phyloP scores from a whole-genome alignment of 148 eudicot genomes.

The Heliamphora exappendiculata region DNA sequence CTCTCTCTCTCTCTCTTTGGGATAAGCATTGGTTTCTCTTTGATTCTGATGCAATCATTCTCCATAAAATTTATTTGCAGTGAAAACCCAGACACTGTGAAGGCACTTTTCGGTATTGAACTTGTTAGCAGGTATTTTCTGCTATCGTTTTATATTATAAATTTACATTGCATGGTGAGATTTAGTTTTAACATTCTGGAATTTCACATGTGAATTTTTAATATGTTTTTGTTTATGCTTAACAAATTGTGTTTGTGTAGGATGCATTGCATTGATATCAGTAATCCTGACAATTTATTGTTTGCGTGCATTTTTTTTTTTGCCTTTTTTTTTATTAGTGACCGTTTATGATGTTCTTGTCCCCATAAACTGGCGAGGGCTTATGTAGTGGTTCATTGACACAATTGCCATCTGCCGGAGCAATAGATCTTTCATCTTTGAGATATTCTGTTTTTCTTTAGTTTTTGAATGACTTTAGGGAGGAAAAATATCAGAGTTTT shows the following conservation, averaged over 20 bases:
- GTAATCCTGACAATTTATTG: neutral
- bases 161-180: neutral
- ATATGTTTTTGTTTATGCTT: neutral
- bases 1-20: neutral
- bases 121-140: constrained; percentile 75
- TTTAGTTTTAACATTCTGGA: neutral
- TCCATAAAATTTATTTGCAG: constrained; percentile 37
- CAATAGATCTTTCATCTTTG: neutral
- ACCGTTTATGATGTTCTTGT: neutral
- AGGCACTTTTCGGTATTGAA: constrained; percentile 80
- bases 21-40: neutral
- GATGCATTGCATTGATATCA: neutral
- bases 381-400: neutral
- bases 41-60: constrained; percentile 10
- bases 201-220: neutral
- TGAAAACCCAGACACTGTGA: constrained; percentile 58
- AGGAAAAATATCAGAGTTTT: neutral
- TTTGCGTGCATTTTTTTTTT: neutral
- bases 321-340: neutral
- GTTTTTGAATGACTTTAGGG: neutral
- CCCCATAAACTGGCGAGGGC: neutral
- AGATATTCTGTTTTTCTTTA: neutral
- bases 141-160: neutral
- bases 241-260: neutral
- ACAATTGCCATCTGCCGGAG: neutral